Base-by-base conservation (phyloP, 2,329 filamentous ascomycete species). In the Sordariomycetes sp. region DNA sequence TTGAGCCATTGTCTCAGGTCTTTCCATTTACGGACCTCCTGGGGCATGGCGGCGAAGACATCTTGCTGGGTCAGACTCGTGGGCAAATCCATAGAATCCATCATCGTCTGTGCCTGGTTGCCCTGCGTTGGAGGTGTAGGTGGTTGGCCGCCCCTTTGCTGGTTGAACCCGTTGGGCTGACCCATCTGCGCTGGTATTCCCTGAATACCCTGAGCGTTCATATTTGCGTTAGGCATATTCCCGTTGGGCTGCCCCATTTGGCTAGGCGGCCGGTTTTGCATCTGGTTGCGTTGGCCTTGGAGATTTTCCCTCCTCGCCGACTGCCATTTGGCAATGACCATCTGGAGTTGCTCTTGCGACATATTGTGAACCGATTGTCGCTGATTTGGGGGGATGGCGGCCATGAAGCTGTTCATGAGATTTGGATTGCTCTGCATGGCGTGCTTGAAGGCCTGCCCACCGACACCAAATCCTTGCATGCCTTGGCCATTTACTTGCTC, bases 11-110 rank as follows among this genome's bases (percentile, higher is more conserved):
- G 37, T 43, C 64, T 66, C 9, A 71, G 48, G 4, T 68, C 63
- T 12, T 53, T 51, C 68, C 68, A 72, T 40, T 65, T 71, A 47
- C 66, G 68, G 5, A 67, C 44, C 1, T 69, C 63, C 0, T 52
- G 45, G 2, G 64, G 63, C 3, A 67, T 37, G 15, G 47, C 48
- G 11, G 15, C 38, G 8, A 60, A 17, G n/a, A n/a, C n/a, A n/a
- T n/a, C n/a, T n/a, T 24, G 33, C 14, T 33, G 15, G 6, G 35
- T 39, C 5, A 67, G 43, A 11, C 53, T 47, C 3, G 46, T 42
- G 1, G 65, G 66, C 1, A 72, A 39, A 9, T 71, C 66, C 61
- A 71, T 62, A 8, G 44, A 54, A 38, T 71, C 66, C 61, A 71
- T 69, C 38, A 63, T 48, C 2, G 43, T 39, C 32, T 59, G 53